Evolutionary conservation across 495 filamentous ascomycete genomes (phyloP).

Genomic region (Evansstolkia leycettana): DNA sequence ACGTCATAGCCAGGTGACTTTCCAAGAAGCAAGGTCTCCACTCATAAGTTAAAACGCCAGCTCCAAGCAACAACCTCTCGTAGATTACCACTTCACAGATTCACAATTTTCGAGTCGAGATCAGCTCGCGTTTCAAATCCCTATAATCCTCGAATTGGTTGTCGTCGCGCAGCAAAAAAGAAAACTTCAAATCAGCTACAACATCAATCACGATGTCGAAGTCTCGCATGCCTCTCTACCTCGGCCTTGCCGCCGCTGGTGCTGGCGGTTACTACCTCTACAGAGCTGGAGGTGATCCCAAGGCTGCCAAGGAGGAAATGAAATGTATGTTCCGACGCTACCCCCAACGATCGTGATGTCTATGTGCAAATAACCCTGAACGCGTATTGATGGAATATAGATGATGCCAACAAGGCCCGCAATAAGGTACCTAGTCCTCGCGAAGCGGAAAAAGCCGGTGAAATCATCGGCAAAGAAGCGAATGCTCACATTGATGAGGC

Average conservation of each 20-base stretch:
- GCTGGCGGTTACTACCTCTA: conserved; percentile 87
- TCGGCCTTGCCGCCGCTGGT: conserved; percentile 52
- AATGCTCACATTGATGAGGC: conserved; percentile 42
- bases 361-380: conserved; percentile 25
- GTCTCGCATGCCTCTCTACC: conserved; percentile 39
- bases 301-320: conserved; percentile 65
- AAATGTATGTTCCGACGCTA: conserved; percentile 51
- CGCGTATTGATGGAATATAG: conserved; percentile 36
- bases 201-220: conserved; percentile 26
- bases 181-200: background rate
- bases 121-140: too few relatives aligned
- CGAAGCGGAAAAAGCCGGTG: conserved; percentile 38
- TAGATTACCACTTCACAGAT: too few relatives aligned
- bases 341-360: background rate
- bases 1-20: too few relatives aligned
- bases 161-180: too few relatives aligned
- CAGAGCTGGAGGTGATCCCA: conserved; percentile 69
- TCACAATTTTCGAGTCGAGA: too few relatives aligned
- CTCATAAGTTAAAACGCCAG: too few relatives aligned
- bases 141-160: too few relatives aligned
- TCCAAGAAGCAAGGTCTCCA: too few relatives aligned
- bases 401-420: conserved; percentile 53
- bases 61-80: too few relatives aligned
- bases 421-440: conserved; percentile 40
- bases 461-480: conserved; percentile 37